Percentiles rank a stretch among this genome's conserved stretches.
phyloP scores from a whole-genome alignment of 2,329 filamentous ascomycete species.

The Arthrobotrys iridis region DNA sequence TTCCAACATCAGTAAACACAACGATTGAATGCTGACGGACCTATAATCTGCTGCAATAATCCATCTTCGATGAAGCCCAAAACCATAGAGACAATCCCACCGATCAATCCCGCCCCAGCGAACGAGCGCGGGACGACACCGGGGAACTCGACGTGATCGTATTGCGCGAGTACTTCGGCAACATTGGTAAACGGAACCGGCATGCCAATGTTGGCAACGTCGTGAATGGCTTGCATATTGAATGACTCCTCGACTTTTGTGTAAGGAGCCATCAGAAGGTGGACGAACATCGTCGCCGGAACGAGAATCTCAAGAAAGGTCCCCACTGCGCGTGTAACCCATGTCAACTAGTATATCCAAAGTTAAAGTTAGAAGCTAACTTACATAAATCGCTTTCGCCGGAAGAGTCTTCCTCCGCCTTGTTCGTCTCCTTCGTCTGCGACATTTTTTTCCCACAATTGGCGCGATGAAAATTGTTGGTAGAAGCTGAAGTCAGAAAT shows the following conservation, averaged over 20 bases:
- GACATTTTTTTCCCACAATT: slow-evolving; percentile 23
- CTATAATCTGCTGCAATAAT: slow-evolving; percentile 67
- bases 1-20: background rate
- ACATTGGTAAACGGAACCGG: slow-evolving; percentile 70
- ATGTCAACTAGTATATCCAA: background rate
- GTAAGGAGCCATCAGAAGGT: slow-evolving; percentile 81
- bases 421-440: slow-evolving; percentile 9
- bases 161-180: slow-evolving; percentile 70
- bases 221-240: slow-evolving; percentile 92
- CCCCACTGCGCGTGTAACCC: slow-evolving; percentile 61
- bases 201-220: slow-evolving; percentile 80
- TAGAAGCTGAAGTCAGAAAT: background rate
- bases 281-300: slow-evolving; percentile 72
- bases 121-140: slow-evolving; percentile 93
- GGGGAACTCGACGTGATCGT: slow-evolving; percentile 90
- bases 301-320: slow-evolving; percentile 68
- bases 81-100: slow-evolving; percentile 76
- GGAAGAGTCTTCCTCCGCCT: slow-evolving; percentile 20
- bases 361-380: background rate
- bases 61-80: slow-evolving; percentile 69
- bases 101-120: slow-evolving; percentile 79
- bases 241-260: slow-evolving; percentile 99
- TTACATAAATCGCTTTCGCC: slow-evolving; percentile 9
- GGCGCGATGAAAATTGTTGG: background rate
- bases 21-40: slow-evolving; percentile 61